phyloP scores from a whole-genome alignment of 495 filamentous ascomycete genomes.

The Annulohypoxylon bovei region DNA sequence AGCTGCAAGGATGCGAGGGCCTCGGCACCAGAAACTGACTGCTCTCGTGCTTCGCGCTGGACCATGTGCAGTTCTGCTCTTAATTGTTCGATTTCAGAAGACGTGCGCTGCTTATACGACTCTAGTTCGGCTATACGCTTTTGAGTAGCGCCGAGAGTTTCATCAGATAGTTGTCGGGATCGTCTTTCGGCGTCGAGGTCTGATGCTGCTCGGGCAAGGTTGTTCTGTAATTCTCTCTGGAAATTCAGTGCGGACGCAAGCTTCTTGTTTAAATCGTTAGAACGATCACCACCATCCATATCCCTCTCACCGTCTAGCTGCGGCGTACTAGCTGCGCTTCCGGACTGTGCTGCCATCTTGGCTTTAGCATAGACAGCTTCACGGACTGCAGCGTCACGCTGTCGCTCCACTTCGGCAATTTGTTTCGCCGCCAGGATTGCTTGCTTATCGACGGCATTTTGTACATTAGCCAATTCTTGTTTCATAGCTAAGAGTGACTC shows the following conservation, averaged over 20 bases:
- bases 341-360: constrained; percentile 82
- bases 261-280: constrained; percentile 81
- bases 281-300: constrained; percentile 68
- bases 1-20: constrained; percentile 77
- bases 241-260: constrained; percentile 80
- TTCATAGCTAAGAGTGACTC: constrained; percentile 94
- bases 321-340: constrained; percentile 73
- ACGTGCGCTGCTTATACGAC: constrained; percentile 78
- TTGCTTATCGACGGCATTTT: constrained; percentile 86
- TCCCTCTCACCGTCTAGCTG: constrained; percentile 73
- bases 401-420: constrained; percentile 91
- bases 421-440: constrained; percentile 82
- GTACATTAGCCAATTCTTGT: constrained; percentile 82
- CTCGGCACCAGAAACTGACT: constrained; percentile 77
- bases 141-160: constrained; percentile 82
- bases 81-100: constrained; percentile 83
- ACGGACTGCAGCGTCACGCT: constrained; percentile 88
- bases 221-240: constrained; percentile 78
- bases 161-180: constrained; percentile 84
- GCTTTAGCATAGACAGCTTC: constrained; percentile 96
- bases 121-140: constrained; percentile 86
- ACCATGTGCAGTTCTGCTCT: constrained; percentile 83
- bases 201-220: constrained; percentile 69
- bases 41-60: constrained; percentile 78
- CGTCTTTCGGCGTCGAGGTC: constrained; percentile 85